Evolutionary conservation across 148 eudicot genomes (phyloP).

Genomic region (Vaccinium corymbosum): DNA sequence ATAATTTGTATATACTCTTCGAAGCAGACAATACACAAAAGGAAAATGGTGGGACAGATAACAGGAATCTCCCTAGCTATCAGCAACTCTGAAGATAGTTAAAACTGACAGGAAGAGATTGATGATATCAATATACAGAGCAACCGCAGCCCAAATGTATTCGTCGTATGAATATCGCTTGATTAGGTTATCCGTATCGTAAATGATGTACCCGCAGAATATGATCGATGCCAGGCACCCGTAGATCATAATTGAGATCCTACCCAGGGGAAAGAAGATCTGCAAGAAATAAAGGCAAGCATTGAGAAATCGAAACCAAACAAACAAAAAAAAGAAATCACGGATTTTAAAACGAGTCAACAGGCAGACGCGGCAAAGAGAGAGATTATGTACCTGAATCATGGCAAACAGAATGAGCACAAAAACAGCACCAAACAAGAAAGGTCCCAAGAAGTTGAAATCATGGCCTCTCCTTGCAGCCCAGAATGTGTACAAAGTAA

Average conservation of each 20-base stretch:
- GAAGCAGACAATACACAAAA: background rate
- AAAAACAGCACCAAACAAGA: conserved; percentile 53
- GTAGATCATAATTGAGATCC: conserved; percentile 45
- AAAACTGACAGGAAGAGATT: conserved; percentile 67
- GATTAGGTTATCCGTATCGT: conserved; percentile 77
- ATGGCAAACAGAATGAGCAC: conserved; percentile 44
- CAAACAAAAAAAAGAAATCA: background rate
- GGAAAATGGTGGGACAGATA: background rate
- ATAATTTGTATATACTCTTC: background rate
- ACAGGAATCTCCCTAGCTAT: conserved; percentile 17
- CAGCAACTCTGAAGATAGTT: conserved; percentile 48
- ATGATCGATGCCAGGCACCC: conserved; percentile 55
- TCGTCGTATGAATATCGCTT: conserved; percentile 71
- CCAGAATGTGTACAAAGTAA: conserved; percentile 84
- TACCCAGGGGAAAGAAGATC: conserved; percentile 66
- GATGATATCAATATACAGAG: conserved; percentile 65
- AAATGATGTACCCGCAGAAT: conserved; percentile 65
- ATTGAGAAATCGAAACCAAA: background rate
- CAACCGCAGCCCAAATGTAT: conserved; percentile 66
- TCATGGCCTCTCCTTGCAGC: conserved; percentile 77
- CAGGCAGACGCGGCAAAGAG: background rate
- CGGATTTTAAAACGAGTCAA: background rate
- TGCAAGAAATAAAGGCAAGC: conserved; percentile 23
- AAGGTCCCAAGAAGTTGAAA: conserved; percentile 67
- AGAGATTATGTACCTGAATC: conserved; percentile 49